Evolutionary conservation across 2,329 filamentous ascomycete genomes (phyloP).

Genomic region (Clonostachys rosea): DNA sequence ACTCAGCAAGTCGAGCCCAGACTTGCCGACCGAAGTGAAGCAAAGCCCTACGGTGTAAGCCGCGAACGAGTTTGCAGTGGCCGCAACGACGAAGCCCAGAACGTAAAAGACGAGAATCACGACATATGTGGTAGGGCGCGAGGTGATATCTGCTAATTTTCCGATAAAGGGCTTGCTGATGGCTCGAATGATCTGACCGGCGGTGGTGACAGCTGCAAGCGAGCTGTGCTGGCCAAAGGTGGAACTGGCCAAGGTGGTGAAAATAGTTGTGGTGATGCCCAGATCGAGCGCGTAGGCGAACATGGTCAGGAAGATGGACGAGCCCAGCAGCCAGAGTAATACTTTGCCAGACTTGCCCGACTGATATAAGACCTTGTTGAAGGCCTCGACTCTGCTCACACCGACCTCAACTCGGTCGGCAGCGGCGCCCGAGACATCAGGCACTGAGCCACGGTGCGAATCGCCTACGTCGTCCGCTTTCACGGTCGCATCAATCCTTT

Average conservation of each 20-base stretch:
- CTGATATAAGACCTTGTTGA: conserved; percentile 31
- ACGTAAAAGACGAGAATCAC: conserved; percentile 30
- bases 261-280: conserved; percentile 26
- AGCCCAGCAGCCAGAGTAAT: conserved; percentile 24
- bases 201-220: conserved; percentile 22
- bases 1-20: conserved; percentile 26
- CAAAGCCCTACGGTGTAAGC: conserved; percentile 26
- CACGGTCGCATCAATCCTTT: no score
- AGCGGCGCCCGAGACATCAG: no score
- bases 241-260: conserved; percentile 23
- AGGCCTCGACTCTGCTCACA: conserved; percentile 27
- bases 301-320: conserved; percentile 29
- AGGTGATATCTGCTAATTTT: conserved; percentile 29
- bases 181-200: conserved; percentile 27
- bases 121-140: conserved; percentile 29
- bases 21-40: conserved; percentile 29
- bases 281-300: conserved; percentile 30
- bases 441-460: no score
- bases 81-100: conserved; percentile 24
- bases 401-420: conserved; percentile 10
- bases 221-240: conserved; percentile 22
- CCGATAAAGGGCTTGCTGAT: conserved; percentile 31
- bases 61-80: conserved; percentile 20
- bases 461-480: no score
- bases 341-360: conserved; percentile 24